phyloP scores from a whole-genome alignment of 2,329 filamentous ascomycete species.

The Westerdykella ornata region DNA sequence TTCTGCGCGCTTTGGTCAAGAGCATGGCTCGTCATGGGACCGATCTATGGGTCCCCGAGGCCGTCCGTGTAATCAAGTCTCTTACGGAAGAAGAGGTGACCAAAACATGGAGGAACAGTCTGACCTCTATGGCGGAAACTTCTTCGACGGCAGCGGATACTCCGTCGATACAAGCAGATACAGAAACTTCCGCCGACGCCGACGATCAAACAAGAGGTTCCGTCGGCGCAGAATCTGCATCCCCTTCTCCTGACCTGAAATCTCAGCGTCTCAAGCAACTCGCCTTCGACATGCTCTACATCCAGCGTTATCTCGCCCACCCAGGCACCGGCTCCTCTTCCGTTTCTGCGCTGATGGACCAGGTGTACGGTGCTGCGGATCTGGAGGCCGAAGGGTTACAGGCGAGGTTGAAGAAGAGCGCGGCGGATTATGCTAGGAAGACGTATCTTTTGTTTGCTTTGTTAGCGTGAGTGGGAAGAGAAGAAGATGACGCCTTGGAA shows the following conservation, averaged over 20 bases:
- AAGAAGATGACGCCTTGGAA: too few species aligned
- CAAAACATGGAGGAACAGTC: conserved; percentile 32
- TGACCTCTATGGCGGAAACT: conserved; percentile 12
- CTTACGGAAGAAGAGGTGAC: conserved; percentile 48
- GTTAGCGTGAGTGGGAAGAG: conserved; percentile 39
- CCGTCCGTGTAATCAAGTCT: conserved; percentile 58
- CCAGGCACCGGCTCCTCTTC: neutral
- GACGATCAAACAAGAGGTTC: conserved; percentile 8
- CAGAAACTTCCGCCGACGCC: conserved; percentile 6
- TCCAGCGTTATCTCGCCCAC: conserved; percentile 30
- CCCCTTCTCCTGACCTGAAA: conserved; percentile 9
- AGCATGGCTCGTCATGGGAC: conserved; percentile 64
- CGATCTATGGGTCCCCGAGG: conserved; percentile 73
- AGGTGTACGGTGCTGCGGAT: neutral
- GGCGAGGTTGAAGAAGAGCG: conserved; percentile 54
- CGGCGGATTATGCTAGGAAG: conserved; percentile 74
- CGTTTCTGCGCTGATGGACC: conserved; percentile 1
- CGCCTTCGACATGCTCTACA: conserved; percentile 41
- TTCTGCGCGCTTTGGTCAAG: conserved; percentile 58
- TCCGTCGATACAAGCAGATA: neutral
- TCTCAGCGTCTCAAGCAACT: conserved; percentile 33
- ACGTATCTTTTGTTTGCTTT: conserved; percentile 77
- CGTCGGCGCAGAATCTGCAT: conserved; percentile 5
- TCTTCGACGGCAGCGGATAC: neutral
- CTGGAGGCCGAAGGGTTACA: conserved; percentile 41